phyloP scores from a whole-genome alignment of 305 asterid genomes.

The Caryopteris hybrid region DNA sequence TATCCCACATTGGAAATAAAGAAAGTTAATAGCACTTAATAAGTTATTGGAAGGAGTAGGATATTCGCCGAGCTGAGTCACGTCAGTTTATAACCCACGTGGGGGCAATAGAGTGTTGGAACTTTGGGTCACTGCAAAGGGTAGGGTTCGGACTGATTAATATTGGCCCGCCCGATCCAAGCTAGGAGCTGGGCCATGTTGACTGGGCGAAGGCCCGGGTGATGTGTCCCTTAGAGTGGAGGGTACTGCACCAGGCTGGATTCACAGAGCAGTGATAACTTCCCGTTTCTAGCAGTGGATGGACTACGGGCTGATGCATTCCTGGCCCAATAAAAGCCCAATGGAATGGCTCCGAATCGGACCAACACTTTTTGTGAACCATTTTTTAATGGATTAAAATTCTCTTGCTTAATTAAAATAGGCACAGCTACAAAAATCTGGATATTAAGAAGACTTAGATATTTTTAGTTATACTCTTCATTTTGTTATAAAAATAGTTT shows the following conservation, averaged over 20 bases:
- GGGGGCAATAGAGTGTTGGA: not conserved
- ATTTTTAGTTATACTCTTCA: too few species aligned
- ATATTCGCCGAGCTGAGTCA: not conserved
- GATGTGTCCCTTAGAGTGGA: not conserved
- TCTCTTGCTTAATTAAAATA: too few species aligned
- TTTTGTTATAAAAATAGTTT: too few species aligned
- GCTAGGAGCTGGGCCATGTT: not conserved
- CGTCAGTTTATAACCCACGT: not conserved
- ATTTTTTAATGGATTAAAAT: too few species aligned
- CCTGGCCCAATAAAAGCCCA: not conserved
- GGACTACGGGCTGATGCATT: slow-evolving; percentile 1
- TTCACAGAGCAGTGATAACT: not conserved
- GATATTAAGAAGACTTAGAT: too few species aligned
- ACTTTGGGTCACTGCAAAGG: not conserved
- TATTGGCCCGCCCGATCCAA: not conserved
- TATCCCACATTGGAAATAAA: not conserved
- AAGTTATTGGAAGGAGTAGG: not conserved
- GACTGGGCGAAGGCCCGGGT: not conserved
- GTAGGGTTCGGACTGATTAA: not conserved
- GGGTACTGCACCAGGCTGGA: not conserved
- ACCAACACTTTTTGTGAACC: not conserved
- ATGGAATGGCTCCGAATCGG: not conserved
- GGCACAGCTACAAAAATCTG: too few species aligned
- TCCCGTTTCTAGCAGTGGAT: not conserved
- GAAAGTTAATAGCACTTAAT: not conserved